Evolutionary conservation across 805 yeast species (phyloP), one percentile per base, ranked within the genome.

Genomic region (Myxozyma lipomycoides): DNA sequence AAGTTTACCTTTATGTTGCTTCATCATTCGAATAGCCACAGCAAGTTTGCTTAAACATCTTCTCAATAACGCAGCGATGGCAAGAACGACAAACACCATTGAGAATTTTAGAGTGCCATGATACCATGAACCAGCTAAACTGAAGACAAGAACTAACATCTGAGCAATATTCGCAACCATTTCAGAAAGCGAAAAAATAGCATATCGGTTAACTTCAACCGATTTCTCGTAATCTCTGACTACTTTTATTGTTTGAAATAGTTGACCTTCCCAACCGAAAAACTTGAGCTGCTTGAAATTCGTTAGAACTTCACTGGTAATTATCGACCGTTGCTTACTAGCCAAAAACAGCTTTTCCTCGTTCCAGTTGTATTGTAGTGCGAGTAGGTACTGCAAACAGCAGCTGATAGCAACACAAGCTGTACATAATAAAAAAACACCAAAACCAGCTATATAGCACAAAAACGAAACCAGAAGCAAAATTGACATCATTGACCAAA

Each of bases 221-320:
- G 61, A 55, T 55, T 91, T 69, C 70, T 91, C 98, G 46, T 82
- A 81, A 34, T 78, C 77, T 73, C 98, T 82, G 49, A 88, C 75
- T 21, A 78, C 73, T 67, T 79, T 67, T 52, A 91, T 85, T 37
- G 78, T 81, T 45, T 82, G 79, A 60, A 79, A 82, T 65, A 93
- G 90, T 61, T 83, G 83, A 40, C 79, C 78, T 68, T 91, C 98
- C 98, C 98, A 91, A 1, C 96, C 96, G 67, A 91, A 90, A 64
- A 86, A 90, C 69, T 91, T 91, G 73, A 93, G 84, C 62, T 93
- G 88, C 67, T 98, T 78, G 58, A 91, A 91, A 57, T 91, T 83
- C 70, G 85, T 95, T 63, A 91, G 81, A 4, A 95, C 80, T 70
- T 93, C 98, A 67, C 89, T 93, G 62, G 93, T 78, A 67, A 86